Conservation (phyloP, 202 grass and related monocot genomes). For the Setaria italica region DNA sequence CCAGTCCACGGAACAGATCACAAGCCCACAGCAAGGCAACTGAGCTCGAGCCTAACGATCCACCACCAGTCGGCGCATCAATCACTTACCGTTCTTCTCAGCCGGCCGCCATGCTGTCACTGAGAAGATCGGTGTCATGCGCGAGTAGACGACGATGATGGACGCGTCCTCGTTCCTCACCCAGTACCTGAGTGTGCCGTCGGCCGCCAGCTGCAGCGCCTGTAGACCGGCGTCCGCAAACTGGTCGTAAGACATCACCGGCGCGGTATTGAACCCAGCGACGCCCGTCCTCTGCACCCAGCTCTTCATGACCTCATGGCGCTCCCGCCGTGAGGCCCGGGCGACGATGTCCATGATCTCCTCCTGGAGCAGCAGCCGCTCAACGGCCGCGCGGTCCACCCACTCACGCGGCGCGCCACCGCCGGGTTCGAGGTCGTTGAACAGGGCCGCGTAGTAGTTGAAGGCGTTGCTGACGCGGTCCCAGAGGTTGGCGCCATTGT, state of each 20-base stretch:
- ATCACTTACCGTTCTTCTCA: neutral
- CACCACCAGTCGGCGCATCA: too few species aligned
- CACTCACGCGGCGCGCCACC: neutral
- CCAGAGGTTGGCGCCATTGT: slow-evolving; percentile 48
- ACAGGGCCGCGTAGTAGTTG: slow-evolving; percentile 63
- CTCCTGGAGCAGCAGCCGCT: slow-evolving; percentile 57
- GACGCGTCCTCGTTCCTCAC: slow-evolving; percentile 29
- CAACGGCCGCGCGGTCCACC: slow-evolving; percentile 39
- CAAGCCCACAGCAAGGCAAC: too few species aligned
- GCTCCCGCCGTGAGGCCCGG: slow-evolving; percentile 48
- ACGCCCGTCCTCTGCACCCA: slow-evolving; percentile 49
- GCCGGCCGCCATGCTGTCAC: slow-evolving; percentile 55
- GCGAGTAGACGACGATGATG: slow-evolving; percentile 47
- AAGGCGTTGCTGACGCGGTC: slow-evolving; percentile 54
- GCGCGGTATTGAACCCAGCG: slow-evolving; percentile 41
- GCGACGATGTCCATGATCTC: slow-evolving; percentile 71
- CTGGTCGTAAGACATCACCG: slow-evolving; percentile 4
- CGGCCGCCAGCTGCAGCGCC: slow-evolving; percentile 28
- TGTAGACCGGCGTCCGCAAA: slow-evolving; percentile 24
- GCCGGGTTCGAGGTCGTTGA: slow-evolving; percentile 50
- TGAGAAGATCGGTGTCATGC: slow-evolving; percentile 43
- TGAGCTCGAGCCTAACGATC: too few species aligned
- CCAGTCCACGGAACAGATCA: neutral
- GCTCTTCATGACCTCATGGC: slow-evolving; percentile 51
- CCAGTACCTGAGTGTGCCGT: slow-evolving; percentile 17